phyloP scores from a whole-genome alignment of 2,329 filamentous ascomycete genomes.

The Neospermospora avenae region DNA sequence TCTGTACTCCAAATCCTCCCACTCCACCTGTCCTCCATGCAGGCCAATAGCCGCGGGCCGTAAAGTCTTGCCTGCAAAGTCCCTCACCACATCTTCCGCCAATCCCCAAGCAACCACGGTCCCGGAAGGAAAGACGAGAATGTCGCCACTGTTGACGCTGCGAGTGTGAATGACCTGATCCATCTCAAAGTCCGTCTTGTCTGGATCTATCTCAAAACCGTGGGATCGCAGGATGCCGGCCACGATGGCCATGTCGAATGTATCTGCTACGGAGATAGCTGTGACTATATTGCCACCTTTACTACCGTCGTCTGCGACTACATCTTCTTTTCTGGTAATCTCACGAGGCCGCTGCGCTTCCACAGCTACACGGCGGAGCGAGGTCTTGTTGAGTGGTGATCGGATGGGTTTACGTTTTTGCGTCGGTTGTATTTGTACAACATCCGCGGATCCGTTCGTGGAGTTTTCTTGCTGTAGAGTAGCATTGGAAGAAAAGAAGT shows the following conservation, averaged over 20 bases:
- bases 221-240: slow-evolving; percentile 54
- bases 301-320: slow-evolving; percentile 34
- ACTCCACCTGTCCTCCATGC: slow-evolving; percentile 70
- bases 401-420: slow-evolving; percentile 45
- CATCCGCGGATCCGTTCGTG: slow-evolving; percentile 8
- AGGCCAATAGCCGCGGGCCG: slow-evolving; percentile 72
- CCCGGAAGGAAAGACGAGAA: slow-evolving; percentile 94
- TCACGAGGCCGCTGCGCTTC: slow-evolving; percentile 68
- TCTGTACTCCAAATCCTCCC: slow-evolving; percentile 85
- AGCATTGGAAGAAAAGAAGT: slow-evolving; percentile 65
- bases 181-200: slow-evolving; percentile 57
- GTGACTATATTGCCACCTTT: slow-evolving; percentile 44
- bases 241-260: slow-evolving; percentile 61
- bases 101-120: slow-evolving; percentile 92
- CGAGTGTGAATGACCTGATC: slow-evolving; percentile 62
- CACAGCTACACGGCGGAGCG: slow-evolving; percentile 78
- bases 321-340: slow-evolving; percentile 32
- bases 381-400: slow-evolving; percentile 61
- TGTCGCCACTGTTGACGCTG: slow-evolving; percentile 67
- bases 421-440: slow-evolving; percentile 11
- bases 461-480: slow-evolving; percentile 42
- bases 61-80: slow-evolving; percentile 68
- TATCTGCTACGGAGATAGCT: slow-evolving; percentile 60
- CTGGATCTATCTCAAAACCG: slow-evolving; percentile 60
- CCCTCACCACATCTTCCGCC: slow-evolving; percentile 67